phyloP scores from a whole-genome alignment of 768 basidiomycete genomes.

The Neoboletus subvelutipes region DNA sequence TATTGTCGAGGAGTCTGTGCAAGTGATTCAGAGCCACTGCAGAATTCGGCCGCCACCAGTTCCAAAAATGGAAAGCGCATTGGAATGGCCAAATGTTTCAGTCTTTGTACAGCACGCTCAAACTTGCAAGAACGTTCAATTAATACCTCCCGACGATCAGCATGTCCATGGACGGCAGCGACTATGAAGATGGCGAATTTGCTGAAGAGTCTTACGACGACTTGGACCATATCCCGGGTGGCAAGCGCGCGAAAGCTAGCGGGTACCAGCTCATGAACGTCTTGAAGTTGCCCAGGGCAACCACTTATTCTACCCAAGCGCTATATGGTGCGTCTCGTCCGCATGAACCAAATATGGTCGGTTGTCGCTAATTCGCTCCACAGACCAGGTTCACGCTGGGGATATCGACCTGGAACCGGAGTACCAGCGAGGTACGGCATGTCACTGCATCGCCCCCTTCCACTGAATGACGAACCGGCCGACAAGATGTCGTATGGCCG shows the following conservation, averaged over 20 bases:
- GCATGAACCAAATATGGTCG: no score
- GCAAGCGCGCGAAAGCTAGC: conserved; percentile 3
- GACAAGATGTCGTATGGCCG: conserved; percentile 74
- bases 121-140: neutral
- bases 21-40: neutral
- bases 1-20: neutral
- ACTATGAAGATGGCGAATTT: conserved; percentile 20
- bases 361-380: neutral
- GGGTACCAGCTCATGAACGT: conserved; percentile 42
- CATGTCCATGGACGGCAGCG: conserved; percentile 18
- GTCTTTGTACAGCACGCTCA: conserved; percentile 13
- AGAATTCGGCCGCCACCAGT: neutral
- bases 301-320: conserved; percentile 63
- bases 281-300: conserved; percentile 55
- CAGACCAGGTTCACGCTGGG: conserved; percentile 62
- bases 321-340: conserved; percentile 44
- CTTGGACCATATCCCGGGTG: neutral
- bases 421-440: conserved; percentile 64
- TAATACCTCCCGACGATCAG: neutral
- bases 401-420: conserved; percentile 75
- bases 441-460: neutral
- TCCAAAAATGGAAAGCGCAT: conserved; percentile 13
- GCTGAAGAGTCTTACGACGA: conserved; percentile 21
- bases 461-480: neutral
- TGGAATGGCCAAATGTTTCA: no score